These are phyloP conservation scores for Aspergillus jensenii DNA, from an alignment of 2,329 filamentous ascomycete genomes.

Conservation along the genomic window DNA sequence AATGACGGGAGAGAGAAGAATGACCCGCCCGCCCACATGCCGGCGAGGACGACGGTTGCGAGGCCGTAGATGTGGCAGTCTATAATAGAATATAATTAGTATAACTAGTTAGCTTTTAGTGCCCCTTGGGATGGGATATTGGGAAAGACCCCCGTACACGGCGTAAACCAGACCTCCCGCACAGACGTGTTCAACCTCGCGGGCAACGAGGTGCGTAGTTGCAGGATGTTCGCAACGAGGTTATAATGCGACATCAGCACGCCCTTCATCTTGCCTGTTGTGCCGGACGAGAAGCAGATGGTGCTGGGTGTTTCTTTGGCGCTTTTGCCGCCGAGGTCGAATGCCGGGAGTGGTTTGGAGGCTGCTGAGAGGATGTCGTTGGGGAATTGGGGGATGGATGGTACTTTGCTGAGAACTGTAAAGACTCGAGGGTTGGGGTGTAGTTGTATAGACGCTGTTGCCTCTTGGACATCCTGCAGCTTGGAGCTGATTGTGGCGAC, in stretches of 20 bases:
- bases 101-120: not conserved
- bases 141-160: slow-evolving; percentile 10
- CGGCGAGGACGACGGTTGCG: slow-evolving; percentile 12
- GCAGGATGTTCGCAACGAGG: slow-evolving; percentile 66
- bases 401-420: slow-evolving; percentile 1
- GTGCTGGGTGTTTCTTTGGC: slow-evolving; percentile 21
- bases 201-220: slow-evolving; percentile 18
- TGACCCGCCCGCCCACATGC: slow-evolving; percentile 19
- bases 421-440: not conserved
- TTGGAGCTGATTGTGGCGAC: slow-evolving; percentile 22
- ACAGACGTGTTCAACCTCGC: slow-evolving; percentile 15
- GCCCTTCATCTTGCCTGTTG: slow-evolving; percentile 81
- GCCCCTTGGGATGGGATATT: not conserved
- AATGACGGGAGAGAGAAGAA: slow-evolving; percentile 4
- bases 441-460: not conserved
- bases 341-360: slow-evolving; percentile 12
- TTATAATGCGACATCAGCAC: slow-evolving; percentile 78
- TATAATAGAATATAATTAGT: not conserved
- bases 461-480: slow-evolving; percentile 17
- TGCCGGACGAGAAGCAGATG: slow-evolving; percentile 69
- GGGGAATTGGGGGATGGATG: not conserved
- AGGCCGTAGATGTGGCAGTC: slow-evolving; percentile 24
- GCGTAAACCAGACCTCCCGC: slow-evolving; percentile 21
- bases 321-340: slow-evolving; percentile 19
- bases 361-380: no score